Percentiles rank a stretch among this genome's conserved stretches.
Evolutionary conservation across 257 asterid genomes (phyloP).

Genomic region (Nicotiana sylvestris): DNA sequence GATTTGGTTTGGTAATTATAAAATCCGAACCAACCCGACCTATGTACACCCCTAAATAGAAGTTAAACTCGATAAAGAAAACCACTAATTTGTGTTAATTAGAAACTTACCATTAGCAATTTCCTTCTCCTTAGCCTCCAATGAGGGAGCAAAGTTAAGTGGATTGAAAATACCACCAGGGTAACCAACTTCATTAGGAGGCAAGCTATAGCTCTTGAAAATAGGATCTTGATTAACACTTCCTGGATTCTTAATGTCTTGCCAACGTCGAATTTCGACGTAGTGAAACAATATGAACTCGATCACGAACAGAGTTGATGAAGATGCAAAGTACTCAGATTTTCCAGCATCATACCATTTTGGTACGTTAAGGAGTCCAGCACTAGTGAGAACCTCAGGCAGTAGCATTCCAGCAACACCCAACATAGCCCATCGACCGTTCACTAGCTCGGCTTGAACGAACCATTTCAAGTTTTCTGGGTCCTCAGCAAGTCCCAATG

Average conservation of each 20-base stretch:
- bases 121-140: slow-evolving; percentile 90
- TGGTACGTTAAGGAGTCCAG: slow-evolving; percentile 69
- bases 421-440: slow-evolving; percentile 94
- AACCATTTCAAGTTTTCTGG: slow-evolving; percentile 81
- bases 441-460: slow-evolving; percentile 86
- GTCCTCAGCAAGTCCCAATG: slow-evolving; percentile 82
- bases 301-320: slow-evolving; percentile 77
- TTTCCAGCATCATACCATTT: slow-evolving; percentile 95
- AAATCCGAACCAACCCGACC: no score
- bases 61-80: no score
- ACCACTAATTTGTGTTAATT: neutral
- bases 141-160: slow-evolving; percentile 68
- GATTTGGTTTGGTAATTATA: no score
- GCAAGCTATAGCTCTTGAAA: slow-evolving; percentile 80
- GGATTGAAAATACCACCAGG: slow-evolving; percentile 95
- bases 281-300: slow-evolving; percentile 96
- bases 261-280: slow-evolving; percentile 96
- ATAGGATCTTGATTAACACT: slow-evolving; percentile 93
- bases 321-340: slow-evolving; percentile 73
- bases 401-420: slow-evolving; percentile 89
- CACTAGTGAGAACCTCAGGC: slow-evolving; percentile 70
- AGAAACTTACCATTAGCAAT: slow-evolving; percentile 63
- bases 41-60: no score
- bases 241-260: slow-evolving; percentile 95
- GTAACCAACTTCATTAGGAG: slow-evolving; percentile 72